A percentile compares a stretch with the other conserved stretches of the same genome.
These are phyloP conservation scores for Penicillium olsonii DNA, from an alignment of 2,329 filamentous ascomycete species.

Conservation along the genomic window DNA sequence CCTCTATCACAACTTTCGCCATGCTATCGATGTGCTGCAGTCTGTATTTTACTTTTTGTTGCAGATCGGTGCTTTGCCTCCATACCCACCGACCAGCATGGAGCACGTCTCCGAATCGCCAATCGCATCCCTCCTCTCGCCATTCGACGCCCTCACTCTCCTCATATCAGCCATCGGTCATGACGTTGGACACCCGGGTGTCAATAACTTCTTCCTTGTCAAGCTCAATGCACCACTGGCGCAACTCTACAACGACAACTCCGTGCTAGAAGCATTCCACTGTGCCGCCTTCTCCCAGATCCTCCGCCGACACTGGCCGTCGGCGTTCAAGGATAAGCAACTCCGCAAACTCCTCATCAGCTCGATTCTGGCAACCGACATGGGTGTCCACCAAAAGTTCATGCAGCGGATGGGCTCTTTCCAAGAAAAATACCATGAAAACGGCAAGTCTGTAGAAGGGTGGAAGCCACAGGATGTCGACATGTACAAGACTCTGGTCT, in stretches of 20 bases:
- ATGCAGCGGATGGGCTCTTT: constrained; percentile 84
- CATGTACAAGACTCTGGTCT: constrained; percentile 77
- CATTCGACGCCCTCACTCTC: constrained; percentile 85
- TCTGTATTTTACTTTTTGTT: constrained; percentile 89
- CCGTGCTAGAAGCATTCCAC: constrained; percentile 95
- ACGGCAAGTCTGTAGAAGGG: constrained; percentile 62
- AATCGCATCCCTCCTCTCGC: constrained; percentile 73
- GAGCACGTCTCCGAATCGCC: constrained; percentile 54
- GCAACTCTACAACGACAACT: constrained; percentile 94
- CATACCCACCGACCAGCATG: constrained; percentile 55
- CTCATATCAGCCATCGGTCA: constrained; percentile 96
- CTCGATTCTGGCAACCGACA: constrained; percentile 95
- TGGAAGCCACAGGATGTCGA: constrained; percentile 78
- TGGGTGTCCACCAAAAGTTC: constrained; percentile 96
- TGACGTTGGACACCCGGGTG: constrained; percentile 94
- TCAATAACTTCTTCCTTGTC: constrained; percentile 95
- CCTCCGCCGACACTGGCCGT: constrained; percentile 86
- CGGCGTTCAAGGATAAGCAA: constrained; percentile 72
- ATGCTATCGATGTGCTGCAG: constrained; percentile 94
- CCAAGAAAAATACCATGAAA: constrained; percentile 73
- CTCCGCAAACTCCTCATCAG: constrained; percentile 94
- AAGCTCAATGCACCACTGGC: constrained; percentile 90
- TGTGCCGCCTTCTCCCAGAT: constrained; percentile 97
- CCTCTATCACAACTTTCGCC: constrained; percentile 96
- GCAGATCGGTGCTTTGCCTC: constrained; percentile 72